A percentile compares a stretch with the other conserved stretches of the same genome.
Evolutionary conservation across 2,329 filamentous ascomycete genomes (phyloP).

Genomic region (Verticillium zaregamsianum): DNA sequence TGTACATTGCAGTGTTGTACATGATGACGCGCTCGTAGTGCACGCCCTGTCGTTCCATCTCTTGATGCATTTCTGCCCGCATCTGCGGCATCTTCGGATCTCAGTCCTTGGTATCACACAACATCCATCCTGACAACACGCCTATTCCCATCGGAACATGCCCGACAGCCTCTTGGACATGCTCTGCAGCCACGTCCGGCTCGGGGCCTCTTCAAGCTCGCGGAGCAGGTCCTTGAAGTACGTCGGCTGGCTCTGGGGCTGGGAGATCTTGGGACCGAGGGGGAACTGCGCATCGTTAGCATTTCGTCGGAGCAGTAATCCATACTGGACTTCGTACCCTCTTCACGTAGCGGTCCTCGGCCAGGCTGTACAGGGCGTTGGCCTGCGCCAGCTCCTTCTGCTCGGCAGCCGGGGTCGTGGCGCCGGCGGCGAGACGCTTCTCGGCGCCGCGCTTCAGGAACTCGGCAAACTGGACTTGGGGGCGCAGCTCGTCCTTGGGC

Average conservation of each 20-base stretch:
- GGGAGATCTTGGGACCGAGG: constrained; percentile 45
- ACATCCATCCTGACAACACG: neutral
- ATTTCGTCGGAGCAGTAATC: neutral
- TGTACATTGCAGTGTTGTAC: constrained; percentile 12
- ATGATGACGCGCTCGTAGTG: neutral
- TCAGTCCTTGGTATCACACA: neutral
- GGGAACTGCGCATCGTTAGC: constrained; percentile 31
- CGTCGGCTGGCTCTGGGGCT: constrained; percentile 58
- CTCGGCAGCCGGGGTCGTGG: constrained; percentile 33
- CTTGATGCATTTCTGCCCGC: neutral
- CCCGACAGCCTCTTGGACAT: constrained; percentile 53
- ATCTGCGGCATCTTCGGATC: neutral
- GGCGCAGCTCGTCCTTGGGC: constrained; percentile 61
- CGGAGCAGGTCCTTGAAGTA: constrained; percentile 58
- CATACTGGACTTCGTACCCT: constrained; percentile 36
- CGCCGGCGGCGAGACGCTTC: constrained; percentile 15
- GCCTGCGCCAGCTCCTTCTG: constrained; percentile 50
- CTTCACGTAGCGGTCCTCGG: constrained; percentile 55
- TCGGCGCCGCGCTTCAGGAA: constrained; percentile 45
- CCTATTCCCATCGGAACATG: constrained; percentile 41
- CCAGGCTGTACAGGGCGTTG: constrained; percentile 54
- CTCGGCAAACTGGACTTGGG: constrained; percentile 58
- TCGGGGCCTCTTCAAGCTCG: constrained; percentile 61
- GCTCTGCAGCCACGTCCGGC: constrained; percentile 47
- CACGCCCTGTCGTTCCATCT: too few species aligned